Percentiles rank a stretch among this genome's conserved stretches.
These are phyloP conservation scores for Populus hybrid DNA, from an alignment of 441 rosid genomes.

Conservation along the genomic window DNA sequence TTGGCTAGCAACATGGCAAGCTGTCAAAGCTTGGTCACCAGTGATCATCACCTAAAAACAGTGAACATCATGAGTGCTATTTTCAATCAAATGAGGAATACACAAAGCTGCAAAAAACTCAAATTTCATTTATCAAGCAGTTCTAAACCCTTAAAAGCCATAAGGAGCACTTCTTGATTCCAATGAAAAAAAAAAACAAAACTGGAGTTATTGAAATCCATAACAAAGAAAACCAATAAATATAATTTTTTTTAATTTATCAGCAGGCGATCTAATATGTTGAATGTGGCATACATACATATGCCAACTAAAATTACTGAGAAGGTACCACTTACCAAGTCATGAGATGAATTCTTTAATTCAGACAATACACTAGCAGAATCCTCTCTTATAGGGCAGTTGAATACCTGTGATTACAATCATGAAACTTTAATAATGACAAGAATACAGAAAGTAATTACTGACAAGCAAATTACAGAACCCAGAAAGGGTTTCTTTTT, in stretches of 20 bases:
- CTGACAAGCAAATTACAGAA: not conserved
- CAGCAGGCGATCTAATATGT: no score
- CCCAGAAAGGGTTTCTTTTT: no score
- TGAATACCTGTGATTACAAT: constrained; percentile 70
- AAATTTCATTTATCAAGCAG: no score
- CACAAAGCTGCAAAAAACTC: not conserved
- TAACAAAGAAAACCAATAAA: no score
- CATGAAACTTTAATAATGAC: constrained; percentile 18
- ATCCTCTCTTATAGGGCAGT: constrained; percentile 96
- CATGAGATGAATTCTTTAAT: constrained; percentile 89
- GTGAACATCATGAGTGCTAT: constrained; percentile 20
- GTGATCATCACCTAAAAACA: constrained; percentile 88
- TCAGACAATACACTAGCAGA: constrained; percentile 79
- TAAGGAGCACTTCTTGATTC: not conserved
- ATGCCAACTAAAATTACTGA: constrained; percentile 1
- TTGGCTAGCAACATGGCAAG: constrained; percentile 98
- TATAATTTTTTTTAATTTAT: no score
- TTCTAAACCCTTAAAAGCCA: no score
- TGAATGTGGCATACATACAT: no score
- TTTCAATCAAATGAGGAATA: not conserved
- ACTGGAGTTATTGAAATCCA: no score
- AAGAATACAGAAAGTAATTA: not conserved
- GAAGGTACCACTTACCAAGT: constrained; percentile 58
- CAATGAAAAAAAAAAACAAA: not conserved
- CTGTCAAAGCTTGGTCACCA: no score